phyloP scores from a whole-genome alignment of 2,329 filamentous ascomycete species.

The Clarireedia monteithiana region DNA sequence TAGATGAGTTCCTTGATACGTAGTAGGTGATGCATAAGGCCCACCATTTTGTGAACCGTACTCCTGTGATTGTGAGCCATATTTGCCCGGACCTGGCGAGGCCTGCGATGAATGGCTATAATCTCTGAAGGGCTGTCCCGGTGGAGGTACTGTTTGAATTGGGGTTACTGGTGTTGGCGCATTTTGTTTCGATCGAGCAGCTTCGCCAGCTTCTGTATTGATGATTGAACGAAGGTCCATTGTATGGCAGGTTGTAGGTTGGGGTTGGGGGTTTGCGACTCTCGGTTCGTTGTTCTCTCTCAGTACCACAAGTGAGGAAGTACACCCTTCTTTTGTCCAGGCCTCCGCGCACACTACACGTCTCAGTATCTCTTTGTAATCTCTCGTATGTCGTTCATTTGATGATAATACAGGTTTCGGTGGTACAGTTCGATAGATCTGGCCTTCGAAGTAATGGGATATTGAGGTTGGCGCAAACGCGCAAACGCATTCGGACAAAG shows the following conservation, averaged over 20 bases:
- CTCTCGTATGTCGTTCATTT: slow-evolving; percentile 19
- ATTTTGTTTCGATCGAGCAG: slow-evolving; percentile 21
- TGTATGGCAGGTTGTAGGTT: slow-evolving; percentile 25
- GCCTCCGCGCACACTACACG: slow-evolving; percentile 17
- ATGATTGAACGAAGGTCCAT: slow-evolving; percentile 48
- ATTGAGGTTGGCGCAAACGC: slow-evolving; percentile 22
- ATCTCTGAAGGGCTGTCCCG: slow-evolving; percentile 24
- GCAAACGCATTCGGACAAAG: slow-evolving; percentile 23
- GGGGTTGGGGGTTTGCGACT: not conserved
- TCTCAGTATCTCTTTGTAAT: slow-evolving; percentile 12
- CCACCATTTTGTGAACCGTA: slow-evolving; percentile 22
- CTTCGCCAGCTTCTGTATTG: slow-evolving; percentile 33
- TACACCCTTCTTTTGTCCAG: slow-evolving; percentile 14
- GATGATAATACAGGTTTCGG: slow-evolving; percentile 9
- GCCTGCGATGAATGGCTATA: slow-evolving; percentile 24
- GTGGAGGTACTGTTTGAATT: slow-evolving; percentile 22
- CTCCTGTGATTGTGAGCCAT: slow-evolving; percentile 25
- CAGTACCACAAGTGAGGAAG: slow-evolving; percentile 15
- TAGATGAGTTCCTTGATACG: slow-evolving; percentile 26
- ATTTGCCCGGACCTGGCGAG: slow-evolving; percentile 26
- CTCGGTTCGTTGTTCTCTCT: not conserved
- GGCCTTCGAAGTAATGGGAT: slow-evolving; percentile 7
- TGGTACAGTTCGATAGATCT: slow-evolving; percentile 4
- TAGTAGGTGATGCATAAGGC: slow-evolving; percentile 27
- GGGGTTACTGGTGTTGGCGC: slow-evolving; percentile 28